Base-by-base conservation (phyloP, 768 basidiomycete species). In the Lentinus brumalis region DNA sequence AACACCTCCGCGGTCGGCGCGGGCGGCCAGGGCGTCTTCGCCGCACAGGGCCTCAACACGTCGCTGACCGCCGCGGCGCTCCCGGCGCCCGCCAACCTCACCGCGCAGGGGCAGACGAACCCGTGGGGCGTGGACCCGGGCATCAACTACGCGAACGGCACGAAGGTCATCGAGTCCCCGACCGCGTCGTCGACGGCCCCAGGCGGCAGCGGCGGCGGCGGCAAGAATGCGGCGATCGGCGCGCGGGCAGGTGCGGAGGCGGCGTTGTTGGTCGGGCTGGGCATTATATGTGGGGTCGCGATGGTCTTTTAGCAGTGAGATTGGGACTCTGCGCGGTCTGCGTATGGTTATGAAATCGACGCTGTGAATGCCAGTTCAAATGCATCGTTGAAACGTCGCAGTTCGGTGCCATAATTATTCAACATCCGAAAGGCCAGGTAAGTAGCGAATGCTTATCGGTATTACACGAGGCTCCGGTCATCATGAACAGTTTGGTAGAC, bases 1-100 rank as follows among this genome's bases (percentile, higher is more conserved):
- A 71, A 80, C 69, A 53, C 58, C 29, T 66, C 65, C 44, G 76
- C 75, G 40, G 62, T 67, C 39, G 77, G 81, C 44, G 79, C 79
- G 1, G 82, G 80, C 11, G 75, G 76, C 53, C 79, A 80, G 31
- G 56, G 69, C 38, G 79, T 82, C 16, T 78, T 77, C 69, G 56
- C 77, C 63, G 74, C 68, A 21, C 41, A 70, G 4, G 71, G 70
- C 16, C 63, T 76, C 53, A 72, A 83, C 71, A 57, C 46, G 50
- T 66, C 63, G 44, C 60, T 82, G 59, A 81, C 74, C 26, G 40
- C 71, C 9, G 67, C 64, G 16, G 62, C 53, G 47, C 73, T 75
- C 21, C 78, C 79, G 42, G 51, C 73, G 12, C 76, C 80, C 16
- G 77, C 79, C 31, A 78, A 82, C 69, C 68, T 83, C 57, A 72